These are phyloP conservation scores for Suhomyces sp. DNA, from an alignment of 805 yeast species.

Conservation along the genomic window DNA sequence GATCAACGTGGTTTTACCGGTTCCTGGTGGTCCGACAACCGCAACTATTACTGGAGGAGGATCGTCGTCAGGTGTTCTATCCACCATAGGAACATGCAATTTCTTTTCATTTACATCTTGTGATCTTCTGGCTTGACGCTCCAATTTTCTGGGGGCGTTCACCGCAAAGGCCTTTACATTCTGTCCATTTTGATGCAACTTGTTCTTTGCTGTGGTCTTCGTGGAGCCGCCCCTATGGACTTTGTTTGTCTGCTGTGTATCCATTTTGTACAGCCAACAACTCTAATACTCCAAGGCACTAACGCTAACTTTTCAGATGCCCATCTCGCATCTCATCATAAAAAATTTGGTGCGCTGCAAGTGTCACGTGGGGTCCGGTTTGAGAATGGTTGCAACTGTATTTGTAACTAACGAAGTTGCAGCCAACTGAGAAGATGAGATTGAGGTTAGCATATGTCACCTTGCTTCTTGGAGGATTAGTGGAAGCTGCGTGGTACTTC, in stretches of 20 bases:
- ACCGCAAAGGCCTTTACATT: conserved; percentile 46
- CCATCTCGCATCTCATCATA: conserved; percentile 3
- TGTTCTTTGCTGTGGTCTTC: conserved; percentile 70
- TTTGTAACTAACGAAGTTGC: neutral
- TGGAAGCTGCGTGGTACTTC: conserved; percentile 18
- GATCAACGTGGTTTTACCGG: conserved; percentile 93
- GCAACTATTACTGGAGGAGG: conserved; percentile 97
- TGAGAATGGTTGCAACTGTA: neutral
- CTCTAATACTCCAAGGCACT: neutral
- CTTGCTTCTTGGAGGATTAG: neutral
- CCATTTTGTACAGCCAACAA: conserved; percentile 10
- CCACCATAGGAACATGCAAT: conserved; percentile 96
- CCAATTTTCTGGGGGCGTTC: conserved; percentile 74
- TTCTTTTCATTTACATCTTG: conserved; percentile 80
- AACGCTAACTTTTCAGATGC: neutral
- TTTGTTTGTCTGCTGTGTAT: conserved; percentile 63
- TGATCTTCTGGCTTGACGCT: conserved; percentile 77
- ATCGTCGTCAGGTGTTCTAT: conserved; percentile 94
- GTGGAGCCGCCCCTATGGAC: conserved; percentile 65
- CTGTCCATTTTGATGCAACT: conserved; percentile 79
- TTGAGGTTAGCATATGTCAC: neutral
- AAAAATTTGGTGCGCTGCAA: neutral
- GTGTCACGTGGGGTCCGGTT: neutral
- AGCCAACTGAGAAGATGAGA: neutral
- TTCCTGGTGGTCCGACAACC: conserved; percentile 98